Conservation (phyloP, 2,329 filamentous ascomycete genomes). For the Ilyonectria mors-panacis region DNA sequence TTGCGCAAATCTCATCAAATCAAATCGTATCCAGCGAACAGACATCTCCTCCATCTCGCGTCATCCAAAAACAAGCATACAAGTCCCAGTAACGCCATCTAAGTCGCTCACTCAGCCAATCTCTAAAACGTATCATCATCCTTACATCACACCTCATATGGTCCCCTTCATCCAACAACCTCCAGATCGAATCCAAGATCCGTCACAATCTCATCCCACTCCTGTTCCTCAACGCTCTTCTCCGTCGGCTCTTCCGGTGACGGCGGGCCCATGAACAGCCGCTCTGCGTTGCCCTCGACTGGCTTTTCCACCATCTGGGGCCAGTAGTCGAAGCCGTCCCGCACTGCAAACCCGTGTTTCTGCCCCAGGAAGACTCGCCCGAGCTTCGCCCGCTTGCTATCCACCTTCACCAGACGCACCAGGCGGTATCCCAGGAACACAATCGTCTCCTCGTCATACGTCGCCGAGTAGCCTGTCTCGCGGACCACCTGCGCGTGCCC, state of each 20-base stretch:
- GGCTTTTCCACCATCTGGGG: slow-evolving; percentile 22
- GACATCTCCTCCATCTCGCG: not conserved
- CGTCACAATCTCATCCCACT: slow-evolving; percentile 22
- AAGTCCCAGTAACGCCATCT: not conserved
- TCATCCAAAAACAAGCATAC: not conserved
- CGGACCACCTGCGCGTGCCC: slow-evolving; percentile 11
- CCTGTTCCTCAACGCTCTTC: slow-evolving; percentile 14
- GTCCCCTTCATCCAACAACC: slow-evolving; percentile 18
- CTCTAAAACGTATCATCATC: not conserved
- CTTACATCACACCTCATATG: not conserved
- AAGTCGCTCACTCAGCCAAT: not conserved
- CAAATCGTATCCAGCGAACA: not conserved
- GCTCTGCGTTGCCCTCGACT: slow-evolving; percentile 26
- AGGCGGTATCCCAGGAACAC: slow-evolving; percentile 30
- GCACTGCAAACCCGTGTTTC: slow-evolving; percentile 28
- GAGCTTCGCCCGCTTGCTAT: slow-evolving; percentile 27
- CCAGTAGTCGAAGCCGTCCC: slow-evolving; percentile 28
- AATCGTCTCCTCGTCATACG: slow-evolving; percentile 29
- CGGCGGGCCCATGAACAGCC: not conserved
- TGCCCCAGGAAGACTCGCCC: slow-evolving; percentile 23
- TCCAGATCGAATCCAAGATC: slow-evolving; percentile 24
- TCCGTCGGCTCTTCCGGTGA: slow-evolving; percentile 10
- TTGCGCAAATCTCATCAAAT: slow-evolving; percentile 5
- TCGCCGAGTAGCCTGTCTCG: slow-evolving; percentile 17
- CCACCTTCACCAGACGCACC: slow-evolving; percentile 28